Percentiles rank a stretch among this genome's conserved stretches.
Evolutionary conservation across 1,284 basidiomycete species (phyloP).

Genomic region (Sanghuangporus baumii): DNA sequence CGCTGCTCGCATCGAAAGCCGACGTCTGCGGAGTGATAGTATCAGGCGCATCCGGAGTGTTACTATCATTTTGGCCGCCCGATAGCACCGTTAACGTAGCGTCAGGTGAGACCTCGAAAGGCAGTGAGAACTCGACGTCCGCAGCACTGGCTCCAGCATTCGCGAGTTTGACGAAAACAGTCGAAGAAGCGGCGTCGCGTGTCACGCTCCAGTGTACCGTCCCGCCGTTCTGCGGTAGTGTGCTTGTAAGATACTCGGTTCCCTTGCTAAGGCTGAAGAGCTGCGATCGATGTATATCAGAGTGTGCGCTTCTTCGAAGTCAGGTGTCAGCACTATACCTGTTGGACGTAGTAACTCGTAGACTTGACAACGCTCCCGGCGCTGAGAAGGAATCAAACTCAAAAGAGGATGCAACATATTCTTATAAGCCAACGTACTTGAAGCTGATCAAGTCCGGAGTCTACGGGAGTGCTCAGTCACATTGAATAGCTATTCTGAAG

Average conservation of each 20-base stretch:
- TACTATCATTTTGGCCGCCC: constrained; percentile 44
- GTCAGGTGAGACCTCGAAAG: constrained; percentile 41
- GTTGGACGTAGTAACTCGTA: constrained; percentile 63
- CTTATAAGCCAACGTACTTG: constrained; percentile 38
- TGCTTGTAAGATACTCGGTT: constrained; percentile 58
- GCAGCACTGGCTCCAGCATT: constrained; percentile 41
- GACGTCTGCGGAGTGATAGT: constrained; percentile 40
- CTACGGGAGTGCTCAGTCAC: constrained; percentile 23
- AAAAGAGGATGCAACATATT: neutral
- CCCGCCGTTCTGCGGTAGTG: constrained; percentile 42
- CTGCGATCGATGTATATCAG: constrained; percentile 26
- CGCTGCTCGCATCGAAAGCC: constrained; percentile 39
- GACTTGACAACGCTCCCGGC: constrained; percentile 49
- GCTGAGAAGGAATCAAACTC: constrained; percentile 30
- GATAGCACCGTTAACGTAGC: constrained; percentile 44
- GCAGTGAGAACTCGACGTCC: constrained; percentile 46
- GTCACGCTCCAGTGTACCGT: constrained; percentile 61
- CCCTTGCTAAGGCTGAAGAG: constrained; percentile 59
- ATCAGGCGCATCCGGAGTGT: constrained; percentile 46
- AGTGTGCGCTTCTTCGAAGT: neutral
- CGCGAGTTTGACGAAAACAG: constrained; percentile 58
- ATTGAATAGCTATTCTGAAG: neutral
- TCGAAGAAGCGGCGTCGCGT: constrained; percentile 34
- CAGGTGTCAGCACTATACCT: constrained; percentile 32
- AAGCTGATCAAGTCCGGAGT: constrained; percentile 64